phyloP scores from a whole-genome alignment of 2,329 filamentous ascomycete genomes.

The Fusarium albosuccineum region DNA sequence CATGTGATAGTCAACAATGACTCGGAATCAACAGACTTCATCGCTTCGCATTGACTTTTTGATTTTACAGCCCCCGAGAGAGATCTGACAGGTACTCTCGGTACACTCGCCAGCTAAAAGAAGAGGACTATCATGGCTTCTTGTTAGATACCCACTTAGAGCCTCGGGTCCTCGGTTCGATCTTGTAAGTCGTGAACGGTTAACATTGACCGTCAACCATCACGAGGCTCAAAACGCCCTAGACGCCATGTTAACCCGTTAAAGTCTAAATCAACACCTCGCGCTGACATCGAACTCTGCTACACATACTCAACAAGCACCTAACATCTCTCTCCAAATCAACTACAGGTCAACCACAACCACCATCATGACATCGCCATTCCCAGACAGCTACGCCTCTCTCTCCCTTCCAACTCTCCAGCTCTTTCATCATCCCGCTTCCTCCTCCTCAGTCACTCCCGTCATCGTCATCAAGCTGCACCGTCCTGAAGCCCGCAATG shows the following conservation, averaged over 20 bases:
- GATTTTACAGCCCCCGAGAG: no score
- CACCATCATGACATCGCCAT: constrained; percentile 41
- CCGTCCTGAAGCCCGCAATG: constrained; percentile 76
- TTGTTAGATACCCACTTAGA: neutral
- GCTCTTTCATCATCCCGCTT: constrained; percentile 62
- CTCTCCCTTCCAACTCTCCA: constrained; percentile 59
- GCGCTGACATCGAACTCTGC: neutral
- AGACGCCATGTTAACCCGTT: constrained; percentile 9
- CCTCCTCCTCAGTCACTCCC: constrained; percentile 68
- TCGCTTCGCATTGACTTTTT: no score
- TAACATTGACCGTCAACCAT: constrained; percentile 1
- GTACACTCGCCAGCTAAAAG: neutral
- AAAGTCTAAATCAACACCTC: constrained; percentile 30
- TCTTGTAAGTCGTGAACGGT: constrained; percentile 24
- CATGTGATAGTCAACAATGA: constrained; percentile 21
- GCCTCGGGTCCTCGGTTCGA: constrained; percentile 20
- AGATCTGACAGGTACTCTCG: no score
- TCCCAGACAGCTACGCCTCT: constrained; percentile 56
- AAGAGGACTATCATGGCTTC: neutral
- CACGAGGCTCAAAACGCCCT: constrained; percentile 19
- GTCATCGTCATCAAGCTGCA: constrained; percentile 73
- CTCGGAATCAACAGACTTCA: neutral
- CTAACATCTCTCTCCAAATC: neutral
- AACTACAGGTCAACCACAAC: neutral
- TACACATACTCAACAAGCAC: neutral